Percentiles rank a stretch among this genome's conserved stretches.
Conservation (phyloP, 305 asterid species). For the Plantago coronopus region DNA sequence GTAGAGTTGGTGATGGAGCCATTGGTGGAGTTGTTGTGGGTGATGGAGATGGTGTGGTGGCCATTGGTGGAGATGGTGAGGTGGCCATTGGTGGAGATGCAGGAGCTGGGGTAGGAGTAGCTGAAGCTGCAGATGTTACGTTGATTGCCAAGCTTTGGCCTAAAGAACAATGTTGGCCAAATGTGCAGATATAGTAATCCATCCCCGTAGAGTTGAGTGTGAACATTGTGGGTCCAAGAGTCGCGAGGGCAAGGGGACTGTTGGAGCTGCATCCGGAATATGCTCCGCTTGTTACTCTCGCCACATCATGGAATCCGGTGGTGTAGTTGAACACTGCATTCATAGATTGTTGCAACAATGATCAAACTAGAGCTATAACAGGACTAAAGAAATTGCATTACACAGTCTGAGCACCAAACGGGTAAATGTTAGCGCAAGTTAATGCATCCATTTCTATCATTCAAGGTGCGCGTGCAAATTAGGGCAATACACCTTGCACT, state of each 20-base stretch:
- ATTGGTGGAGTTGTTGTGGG: constrained; percentile 17
- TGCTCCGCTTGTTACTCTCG: constrained; percentile 37
- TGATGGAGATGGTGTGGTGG: constrained; percentile 28
- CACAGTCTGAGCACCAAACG: too few species aligned
- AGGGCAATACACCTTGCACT: too few species aligned
- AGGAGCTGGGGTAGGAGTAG: constrained; percentile 31
- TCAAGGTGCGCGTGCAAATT: too few species aligned
- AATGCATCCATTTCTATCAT: too few species aligned
- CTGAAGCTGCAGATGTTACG: constrained; percentile 36
- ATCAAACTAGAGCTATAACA: neutral
- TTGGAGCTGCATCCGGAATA: constrained; percentile 37
- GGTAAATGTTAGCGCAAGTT: too few species aligned
- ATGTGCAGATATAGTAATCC: constrained; percentile 53
- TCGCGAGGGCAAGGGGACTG: constrained; percentile 27
- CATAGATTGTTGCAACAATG: constrained; percentile 9
- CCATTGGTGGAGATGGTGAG: constrained; percentile 11
- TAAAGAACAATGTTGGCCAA: constrained; percentile 43
- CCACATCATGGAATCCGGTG: constrained; percentile 44
- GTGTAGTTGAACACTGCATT: constrained; percentile 62
- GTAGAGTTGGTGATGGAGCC: constrained; percentile 16
- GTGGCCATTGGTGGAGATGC: constrained; percentile 16
- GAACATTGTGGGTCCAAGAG: constrained; percentile 44
- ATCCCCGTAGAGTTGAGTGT: constrained; percentile 40
- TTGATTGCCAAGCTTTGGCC: constrained; percentile 59
- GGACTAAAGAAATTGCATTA: too few species aligned